A percentile compares a stretch with the other conserved stretches of the same genome.
phyloP scores from a whole-genome alignment of 108 stramenopile genomes.

The Asterionellopsis glacialis region DNA sequence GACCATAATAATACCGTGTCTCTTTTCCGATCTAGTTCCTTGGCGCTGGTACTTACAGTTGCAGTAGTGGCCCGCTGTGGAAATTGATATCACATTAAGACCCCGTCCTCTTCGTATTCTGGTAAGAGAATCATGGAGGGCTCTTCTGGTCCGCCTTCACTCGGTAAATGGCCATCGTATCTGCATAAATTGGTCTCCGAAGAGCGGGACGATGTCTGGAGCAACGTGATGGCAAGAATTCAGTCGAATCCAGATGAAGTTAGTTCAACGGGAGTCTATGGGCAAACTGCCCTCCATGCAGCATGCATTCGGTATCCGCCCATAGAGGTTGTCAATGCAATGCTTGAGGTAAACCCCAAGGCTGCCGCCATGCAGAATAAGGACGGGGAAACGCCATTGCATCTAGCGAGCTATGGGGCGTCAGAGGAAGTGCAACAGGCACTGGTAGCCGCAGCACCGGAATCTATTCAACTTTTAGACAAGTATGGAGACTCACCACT shows the following conservation, averaged over 20 bases:
- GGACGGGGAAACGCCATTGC: constrained; percentile 9
- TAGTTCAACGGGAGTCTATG: neutral
- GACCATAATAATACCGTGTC: no score
- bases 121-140: no score
- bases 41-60: no score
- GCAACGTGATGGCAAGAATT: constrained; percentile 3
- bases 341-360: constrained; percentile 3
- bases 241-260: constrained; percentile 6
- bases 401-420: constrained; percentile 1
- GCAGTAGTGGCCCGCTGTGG: no score
- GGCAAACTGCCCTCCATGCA: constrained; percentile 7
- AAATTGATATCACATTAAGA: no score
- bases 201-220: constrained; percentile 8
- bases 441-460: neutral
- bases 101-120: no score
- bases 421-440: constrained; percentile 2
- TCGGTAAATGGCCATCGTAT: no score
- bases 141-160: no score
- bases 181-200: no score
- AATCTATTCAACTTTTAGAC: neutral
- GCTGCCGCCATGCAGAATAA: neutral
- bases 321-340: constrained; percentile 3
- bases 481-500: constrained; percentile 8
- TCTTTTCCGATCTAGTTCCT: no score
- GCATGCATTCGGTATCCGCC: constrained; percentile 8